phyloP scores from a whole-genome alignment of 345 rosid species.

The Melaleuca quinquenervia region DNA sequence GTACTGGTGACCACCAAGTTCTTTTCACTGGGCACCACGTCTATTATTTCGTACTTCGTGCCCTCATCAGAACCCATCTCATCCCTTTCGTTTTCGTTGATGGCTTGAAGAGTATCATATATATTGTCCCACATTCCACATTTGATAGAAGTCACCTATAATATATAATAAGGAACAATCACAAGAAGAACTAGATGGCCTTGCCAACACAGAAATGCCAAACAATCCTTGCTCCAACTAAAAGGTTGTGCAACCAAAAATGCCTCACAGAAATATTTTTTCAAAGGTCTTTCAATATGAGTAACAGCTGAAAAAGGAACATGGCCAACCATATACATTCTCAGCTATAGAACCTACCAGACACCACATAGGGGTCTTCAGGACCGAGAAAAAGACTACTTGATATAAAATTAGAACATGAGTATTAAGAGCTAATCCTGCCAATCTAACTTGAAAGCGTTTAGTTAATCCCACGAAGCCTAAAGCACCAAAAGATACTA shows the following conservation, averaged over 20 bases:
- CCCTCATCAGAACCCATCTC: neutral
- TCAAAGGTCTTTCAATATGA: neutral
- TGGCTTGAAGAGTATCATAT: constrained; percentile 47
- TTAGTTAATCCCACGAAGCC: neutral
- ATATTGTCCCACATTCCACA: constrained; percentile 78
- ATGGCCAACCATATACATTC: neutral
- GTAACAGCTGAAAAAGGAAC: neutral
- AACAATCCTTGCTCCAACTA: neutral
- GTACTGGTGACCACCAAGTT: neutral
- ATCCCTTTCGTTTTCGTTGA: constrained; percentile 6
- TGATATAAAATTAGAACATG: neutral
- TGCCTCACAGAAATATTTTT: neutral
- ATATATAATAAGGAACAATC: neutral
- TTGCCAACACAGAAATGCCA: neutral
- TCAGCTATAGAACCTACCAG: neutral
- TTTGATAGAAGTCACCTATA: constrained; percentile 73
- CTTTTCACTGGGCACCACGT: constrained; percentile 16
- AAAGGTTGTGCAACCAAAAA: neutral
- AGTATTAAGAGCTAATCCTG: neutral
- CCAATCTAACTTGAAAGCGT: neutral
- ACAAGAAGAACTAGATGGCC: neutral
- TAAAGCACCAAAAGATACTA: neutral
- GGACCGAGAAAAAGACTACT: neutral
- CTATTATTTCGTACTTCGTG: constrained; percentile 17
- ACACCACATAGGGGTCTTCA: neutral